phyloP scores from a whole-genome alignment of 2,329 filamentous ascomycete species.

The Diaporthe citriasiana region DNA sequence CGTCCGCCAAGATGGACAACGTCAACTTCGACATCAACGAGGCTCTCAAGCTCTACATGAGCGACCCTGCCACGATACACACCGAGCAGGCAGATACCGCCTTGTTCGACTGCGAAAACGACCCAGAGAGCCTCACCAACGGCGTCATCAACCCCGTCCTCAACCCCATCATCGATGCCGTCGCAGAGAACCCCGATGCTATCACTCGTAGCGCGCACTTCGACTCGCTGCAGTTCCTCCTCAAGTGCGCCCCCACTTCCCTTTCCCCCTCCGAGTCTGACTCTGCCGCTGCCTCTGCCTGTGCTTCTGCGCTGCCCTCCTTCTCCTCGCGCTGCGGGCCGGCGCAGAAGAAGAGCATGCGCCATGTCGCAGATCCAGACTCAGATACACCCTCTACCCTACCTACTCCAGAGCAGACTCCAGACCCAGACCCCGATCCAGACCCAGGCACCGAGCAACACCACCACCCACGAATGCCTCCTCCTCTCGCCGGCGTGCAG shows the following conservation, averaged over 20 bases:
- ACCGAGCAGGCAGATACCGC: conserved; percentile 88
- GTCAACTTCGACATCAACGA: conserved; percentile 96
- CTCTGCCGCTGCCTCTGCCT: not conserved
- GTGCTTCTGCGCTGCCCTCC: not conserved
- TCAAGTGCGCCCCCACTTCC: conserved; percentile 87
- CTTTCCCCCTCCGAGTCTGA: conserved; percentile 47
- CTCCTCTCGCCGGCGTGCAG: conserved; percentile 41
- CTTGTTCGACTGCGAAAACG: conserved; percentile 92
- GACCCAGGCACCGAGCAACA: conserved; percentile 18
- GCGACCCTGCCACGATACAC: conserved; percentile 85
- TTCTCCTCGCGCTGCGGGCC: not conserved
- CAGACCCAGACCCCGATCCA: conserved; percentile 43
- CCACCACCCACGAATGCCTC: not conserved
- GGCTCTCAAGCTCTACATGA: conserved; percentile 96
- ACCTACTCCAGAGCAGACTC: conserved; percentile 42
- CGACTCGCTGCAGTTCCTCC: conserved; percentile 93
- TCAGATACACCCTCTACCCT: conserved; percentile 15
- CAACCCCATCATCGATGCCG: conserved; percentile 91
- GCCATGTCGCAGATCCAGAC: conserved; percentile 7
- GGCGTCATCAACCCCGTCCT: conserved; percentile 86
- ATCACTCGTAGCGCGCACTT: conserved; percentile 84
- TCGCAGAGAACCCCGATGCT: conserved; percentile 92
- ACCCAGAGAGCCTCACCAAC: conserved; percentile 85
- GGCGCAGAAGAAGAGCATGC: not conserved
- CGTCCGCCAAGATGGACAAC: conserved; percentile 72